A percentile compares a stretch with the other conserved stretches of the same genome.
These are phyloP conservation scores for Pseudocercospora fuligena DNA, from an alignment of 2,329 filamentous ascomycete genomes.

Conservation along the genomic window DNA sequence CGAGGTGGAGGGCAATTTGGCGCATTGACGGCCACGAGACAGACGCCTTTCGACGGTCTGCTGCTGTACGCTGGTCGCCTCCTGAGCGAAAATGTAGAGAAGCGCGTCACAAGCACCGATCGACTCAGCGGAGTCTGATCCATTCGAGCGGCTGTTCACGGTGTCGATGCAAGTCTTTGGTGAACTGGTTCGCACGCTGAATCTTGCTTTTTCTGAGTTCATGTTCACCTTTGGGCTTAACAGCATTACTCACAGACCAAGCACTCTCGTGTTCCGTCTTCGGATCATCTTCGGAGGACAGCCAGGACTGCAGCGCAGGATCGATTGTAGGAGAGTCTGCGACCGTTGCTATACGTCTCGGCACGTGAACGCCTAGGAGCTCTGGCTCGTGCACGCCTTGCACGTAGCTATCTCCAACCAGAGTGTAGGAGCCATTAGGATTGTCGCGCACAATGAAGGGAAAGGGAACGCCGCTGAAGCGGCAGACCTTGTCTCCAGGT, in stretches of 20 bases:
- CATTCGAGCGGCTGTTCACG: background rate
- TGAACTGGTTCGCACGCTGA: background rate
- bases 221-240: background rate
- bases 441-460: conserved; percentile 6
- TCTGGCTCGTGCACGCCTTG: background rate
- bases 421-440: background rate
- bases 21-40: no score
- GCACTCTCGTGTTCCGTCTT: background rate
- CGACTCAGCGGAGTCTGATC: background rate
- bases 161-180: background rate
- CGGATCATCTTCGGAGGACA: background rate
- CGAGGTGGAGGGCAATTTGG: no score
- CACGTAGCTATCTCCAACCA: conserved; percentile 16
- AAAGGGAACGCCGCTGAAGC: conserved; percentile 13
- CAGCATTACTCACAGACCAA: background rate
- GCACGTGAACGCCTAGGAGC: background rate
- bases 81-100: no score
- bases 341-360: background rate
- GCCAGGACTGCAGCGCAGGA: background rate
- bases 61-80: no score
- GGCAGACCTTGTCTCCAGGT: conserved; percentile 10
- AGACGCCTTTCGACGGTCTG: no score
- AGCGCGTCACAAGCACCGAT: no score
- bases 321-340: background rate
- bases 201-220: background rate